Base-by-base conservation (phyloP, 2,329 filamentous ascomycete genomes). In the Aspergillus sp. region DNA sequence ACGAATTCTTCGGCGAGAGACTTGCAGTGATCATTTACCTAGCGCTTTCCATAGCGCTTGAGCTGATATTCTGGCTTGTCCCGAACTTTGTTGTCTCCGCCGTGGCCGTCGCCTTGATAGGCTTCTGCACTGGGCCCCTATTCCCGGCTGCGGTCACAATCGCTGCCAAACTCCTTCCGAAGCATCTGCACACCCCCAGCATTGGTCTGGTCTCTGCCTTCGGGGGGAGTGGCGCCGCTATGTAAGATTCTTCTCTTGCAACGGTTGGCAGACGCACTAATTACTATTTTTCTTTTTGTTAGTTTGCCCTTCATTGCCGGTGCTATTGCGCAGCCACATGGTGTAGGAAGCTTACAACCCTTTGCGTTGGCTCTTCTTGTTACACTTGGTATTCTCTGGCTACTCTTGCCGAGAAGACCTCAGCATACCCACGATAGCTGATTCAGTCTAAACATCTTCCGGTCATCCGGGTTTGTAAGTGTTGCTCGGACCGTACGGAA, bases 41-140 rank as follows among this genome's bases (percentile, higher is more conserved):
- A 4, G 68, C 80, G 2, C 68, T 88, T 6, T 80, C 82, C 27
- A 81, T 89, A 49, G 83, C 66, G 0, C 77, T 91, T 27, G 81
- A 91, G 72, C 75, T 91, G 5, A 71, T 90, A 59, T 90, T 90
- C 77, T 91, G 89, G 89, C 83, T 90, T 7, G 86, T 91, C 1
- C 89, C 89, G 1, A 83, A 82, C 55, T 89, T 90, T 66, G 78
- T 87, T 57, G 85, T 88, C 41, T 88, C 86, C 1, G 84, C 56
- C 3, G 52, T 61, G 5, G 48, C 56, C 13, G 56, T 61, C n/a
- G 40, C 51, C 0, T 74, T 90, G 0, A 80, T 89, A 51, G 89
- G 89, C 1, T 89, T 91, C 78, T 89, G 91, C 67, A 79, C 90
- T 0, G 89, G 89, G 0, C 89, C 89, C 0, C 72, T 91, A 27